Conservation (phyloP, 768 basidiomycete genomes). For the Tylopilus balloui region DNA sequence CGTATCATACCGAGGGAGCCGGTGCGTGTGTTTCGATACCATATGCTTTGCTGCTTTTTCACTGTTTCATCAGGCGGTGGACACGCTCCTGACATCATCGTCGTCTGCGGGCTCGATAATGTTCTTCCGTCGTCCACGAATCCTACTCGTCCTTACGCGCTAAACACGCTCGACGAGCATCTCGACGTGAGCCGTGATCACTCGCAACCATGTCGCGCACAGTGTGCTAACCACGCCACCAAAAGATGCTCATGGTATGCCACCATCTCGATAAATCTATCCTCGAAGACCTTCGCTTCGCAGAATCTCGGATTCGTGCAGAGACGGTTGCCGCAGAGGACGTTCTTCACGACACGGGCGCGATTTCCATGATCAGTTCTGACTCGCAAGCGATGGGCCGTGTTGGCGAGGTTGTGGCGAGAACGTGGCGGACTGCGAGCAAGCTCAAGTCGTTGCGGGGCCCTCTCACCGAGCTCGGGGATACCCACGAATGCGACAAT, state of each 20-base stretch:
- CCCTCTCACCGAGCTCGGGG: conserved; percentile 60
- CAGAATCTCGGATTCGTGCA: conserved; percentile 92
- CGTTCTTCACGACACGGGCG: conserved; percentile 86
- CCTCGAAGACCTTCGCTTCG: conserved; percentile 91
- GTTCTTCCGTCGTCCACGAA: conserved; percentile 96
- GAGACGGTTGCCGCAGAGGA: conserved; percentile 99
- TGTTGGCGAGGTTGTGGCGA: conserved; percentile 86
- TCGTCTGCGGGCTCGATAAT: conserved; percentile 86
- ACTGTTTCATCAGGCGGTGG: conserved; percentile 60
- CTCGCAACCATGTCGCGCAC: background rate
- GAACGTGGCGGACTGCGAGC: conserved; percentile 96
- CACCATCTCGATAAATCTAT: conserved; percentile 93
- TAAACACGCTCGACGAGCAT: conserved; percentile 94
- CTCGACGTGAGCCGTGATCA: conserved; percentile 69
- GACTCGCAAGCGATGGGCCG: conserved; percentile 99
- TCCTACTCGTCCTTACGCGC: conserved; percentile 87
- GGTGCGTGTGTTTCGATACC: conserved; percentile 39
- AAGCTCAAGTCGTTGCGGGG: conserved; percentile 86
- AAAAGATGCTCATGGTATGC: conserved; percentile 99
- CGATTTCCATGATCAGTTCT: conserved; percentile 94
- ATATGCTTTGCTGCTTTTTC: background rate
- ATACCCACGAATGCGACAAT: conserved; percentile 53
- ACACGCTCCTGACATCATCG: conserved; percentile 97
- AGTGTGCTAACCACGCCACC: conserved; percentile 1
- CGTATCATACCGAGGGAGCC: conserved; percentile 96